A percentile compares a stretch with the other conserved stretches of the same genome.
These are phyloP conservation scores for Yamadazyma trypodendri DNA, from an alignment of 1,139 yeast genomes.

Conservation along the genomic window DNA sequence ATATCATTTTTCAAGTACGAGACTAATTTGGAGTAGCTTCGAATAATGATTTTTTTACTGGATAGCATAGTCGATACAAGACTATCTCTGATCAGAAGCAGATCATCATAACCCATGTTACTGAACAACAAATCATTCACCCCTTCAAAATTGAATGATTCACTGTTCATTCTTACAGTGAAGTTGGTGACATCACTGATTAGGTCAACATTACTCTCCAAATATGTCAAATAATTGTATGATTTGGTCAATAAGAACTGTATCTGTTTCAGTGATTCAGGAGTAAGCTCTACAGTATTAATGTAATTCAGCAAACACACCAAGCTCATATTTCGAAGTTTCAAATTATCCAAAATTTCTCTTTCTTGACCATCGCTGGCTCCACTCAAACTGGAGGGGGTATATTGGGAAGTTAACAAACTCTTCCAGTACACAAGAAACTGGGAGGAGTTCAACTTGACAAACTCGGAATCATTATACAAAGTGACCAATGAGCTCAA, in stretches of 20 bases:
- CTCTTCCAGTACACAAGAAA: constrained; percentile 79
- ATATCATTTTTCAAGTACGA: constrained; percentile 34
- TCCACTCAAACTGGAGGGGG: constrained; percentile 28
- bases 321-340: constrained; percentile 40
- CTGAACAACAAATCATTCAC: constrained; percentile 33
- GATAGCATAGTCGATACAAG: constrained; percentile 34
- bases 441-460: constrained; percentile 72
- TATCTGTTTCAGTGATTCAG: constrained; percentile 43
- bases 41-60: constrained; percentile 35
- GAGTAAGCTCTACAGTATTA: constrained; percentile 37
- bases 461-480: constrained; percentile 56
- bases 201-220: constrained; percentile 39
- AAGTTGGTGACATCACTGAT: constrained; percentile 38
- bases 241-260: constrained; percentile 45
- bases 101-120: constrained; percentile 21
- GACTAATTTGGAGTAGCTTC: constrained; percentile 32
- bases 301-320: constrained; percentile 43
- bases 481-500: constrained; percentile 76
- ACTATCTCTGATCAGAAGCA: constrained; percentile 27
- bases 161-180: constrained; percentile 25
- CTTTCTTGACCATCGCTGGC: constrained; percentile 22
- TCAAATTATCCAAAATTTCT: constrained; percentile 39
- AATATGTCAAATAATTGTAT: constrained; percentile 40
- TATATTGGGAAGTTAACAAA: constrained; percentile 58
- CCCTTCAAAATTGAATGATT: constrained; percentile 30